These are phyloP conservation scores for Blastocystis sp. DNA, from an alignment of 352 stramenopile species.

Conservation along the genomic window DNA sequence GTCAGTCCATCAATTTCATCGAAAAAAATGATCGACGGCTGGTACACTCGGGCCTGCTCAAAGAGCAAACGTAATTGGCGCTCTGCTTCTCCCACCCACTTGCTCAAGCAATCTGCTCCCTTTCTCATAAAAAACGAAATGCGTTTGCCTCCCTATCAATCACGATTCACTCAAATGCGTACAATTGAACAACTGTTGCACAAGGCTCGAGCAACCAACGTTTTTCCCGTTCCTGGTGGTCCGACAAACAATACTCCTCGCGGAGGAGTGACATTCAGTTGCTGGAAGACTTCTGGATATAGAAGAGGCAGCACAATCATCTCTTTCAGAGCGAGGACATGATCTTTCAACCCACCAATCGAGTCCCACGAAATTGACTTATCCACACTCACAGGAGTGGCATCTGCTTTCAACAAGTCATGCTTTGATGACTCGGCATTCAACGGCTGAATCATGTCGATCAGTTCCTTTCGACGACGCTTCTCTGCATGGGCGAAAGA, in stretches of 20 bases:
- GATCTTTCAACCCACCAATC: slow-evolving; percentile 74
- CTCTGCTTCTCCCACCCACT: slow-evolving; percentile 84
- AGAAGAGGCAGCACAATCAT: slow-evolving; percentile 84
- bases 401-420: slow-evolving; percentile 70
- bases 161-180: not conserved
- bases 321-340: slow-evolving; percentile 82
- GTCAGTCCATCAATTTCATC: slow-evolving; percentile 85
- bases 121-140: slow-evolving; percentile 89
- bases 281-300: slow-evolving; percentile 83
- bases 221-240: slow-evolving; percentile 80
- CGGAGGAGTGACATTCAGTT: slow-evolving; percentile 76
- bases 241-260: slow-evolving; percentile 80
- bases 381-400: slow-evolving; percentile 75
- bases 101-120: slow-evolving; percentile 79
- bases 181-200: slow-evolving; percentile 75
- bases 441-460: slow-evolving; percentile 24
- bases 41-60: slow-evolving; percentile 72
- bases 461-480: not conserved
- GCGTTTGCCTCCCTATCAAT: slow-evolving; percentile 66
- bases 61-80: slow-evolving; percentile 80
- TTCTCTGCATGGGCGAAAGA: slow-evolving; percentile 11
- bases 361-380: slow-evolving; percentile 75
- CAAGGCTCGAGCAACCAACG: slow-evolving; percentile 76
- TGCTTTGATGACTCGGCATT: slow-evolving; percentile 62
- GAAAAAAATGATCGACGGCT: slow-evolving; percentile 88